phyloP scores from a whole-genome alignment of 495 filamentous ascomycete genomes.

The Penicillium parvum region DNA sequence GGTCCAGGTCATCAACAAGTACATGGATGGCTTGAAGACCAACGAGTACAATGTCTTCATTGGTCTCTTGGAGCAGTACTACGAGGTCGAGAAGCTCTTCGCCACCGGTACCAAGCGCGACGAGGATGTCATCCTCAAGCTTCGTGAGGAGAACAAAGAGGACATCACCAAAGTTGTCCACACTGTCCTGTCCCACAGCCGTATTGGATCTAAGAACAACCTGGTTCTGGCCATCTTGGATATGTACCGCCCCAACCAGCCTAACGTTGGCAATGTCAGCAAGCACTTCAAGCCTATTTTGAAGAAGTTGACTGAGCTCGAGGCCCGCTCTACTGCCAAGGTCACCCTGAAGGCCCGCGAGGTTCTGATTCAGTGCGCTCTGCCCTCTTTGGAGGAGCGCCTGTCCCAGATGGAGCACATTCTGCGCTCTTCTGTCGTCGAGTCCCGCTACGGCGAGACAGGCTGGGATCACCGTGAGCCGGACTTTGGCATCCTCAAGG shows the following conservation, averaged over 20 bases:
- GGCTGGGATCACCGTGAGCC: conserved; percentile 96
- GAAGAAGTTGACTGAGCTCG: conserved; percentile 83
- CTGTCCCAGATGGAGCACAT: conserved; percentile 98
- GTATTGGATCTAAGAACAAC: conserved; percentile 90
- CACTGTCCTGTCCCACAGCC: conserved; percentile 88
- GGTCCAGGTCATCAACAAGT: conserved; percentile 73
- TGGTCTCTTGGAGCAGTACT: conserved; percentile 72
- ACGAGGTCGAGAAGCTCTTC: conserved; percentile 79
- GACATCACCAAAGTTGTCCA: conserved; percentile 77
- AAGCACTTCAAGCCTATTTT: conserved; percentile 83
- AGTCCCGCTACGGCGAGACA: conserved; percentile 94
- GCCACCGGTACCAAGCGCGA: conserved; percentile 79
- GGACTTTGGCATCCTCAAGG: conserved; percentile 79
- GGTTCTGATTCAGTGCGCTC: conserved; percentile 91
- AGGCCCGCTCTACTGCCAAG: conserved; percentile 86
- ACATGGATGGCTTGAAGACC: conserved; percentile 81
- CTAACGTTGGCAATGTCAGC: conserved; percentile 77
- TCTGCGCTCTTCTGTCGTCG: conserved; percentile 91
- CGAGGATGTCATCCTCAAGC: conserved; percentile 89
- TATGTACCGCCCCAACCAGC: conserved; percentile 92
- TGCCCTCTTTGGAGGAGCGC: conserved; percentile 93
- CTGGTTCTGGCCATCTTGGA: conserved; percentile 87
- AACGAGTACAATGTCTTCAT: conserved; percentile 85
- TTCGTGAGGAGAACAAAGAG: conserved; percentile 94
- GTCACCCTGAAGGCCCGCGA: conserved; percentile 95